Base-by-base conservation (phyloP, 129 eudicot genomes). In the Erigeron canadensis region DNA sequence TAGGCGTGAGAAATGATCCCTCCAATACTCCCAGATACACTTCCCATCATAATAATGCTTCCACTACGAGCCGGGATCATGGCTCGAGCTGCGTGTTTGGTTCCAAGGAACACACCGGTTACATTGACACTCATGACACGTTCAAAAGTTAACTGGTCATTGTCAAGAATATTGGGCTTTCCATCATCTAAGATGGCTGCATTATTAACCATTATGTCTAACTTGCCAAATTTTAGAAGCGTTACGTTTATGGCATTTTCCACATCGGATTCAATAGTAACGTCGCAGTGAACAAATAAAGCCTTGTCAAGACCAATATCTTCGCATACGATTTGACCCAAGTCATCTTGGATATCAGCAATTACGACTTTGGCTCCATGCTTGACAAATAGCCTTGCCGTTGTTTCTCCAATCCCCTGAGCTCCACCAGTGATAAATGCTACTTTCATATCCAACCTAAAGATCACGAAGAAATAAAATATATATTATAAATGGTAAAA, bases 161-260 rank as follows among this genome's bases (percentile, higher is more conserved):
- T 50, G 10, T 54, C 75, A 10, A 34, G 48, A 17, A 70, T 70
- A 10, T 17, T 70, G 47, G 34, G 37, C 34, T 50, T 38, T 51
- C 16, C 21, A 18, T 38, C 41, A 15, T 67, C 79, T 12, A 60
- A 16, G n/a, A 55, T 73, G 8, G 46, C 76, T 3, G 75, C 83
- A 22, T 79, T 79, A 58, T 79, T 79, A 70, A 43, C 12, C 79
- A 79, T 79, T 34, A 79, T 79, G 75, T 79, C 83, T 16, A 57
- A 57, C 63, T 57, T 57, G 22, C 63, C 63, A 57, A 21, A 57
- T 57, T 22, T 57, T 4, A 15, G 39, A 13, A 79, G 19, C 1
- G 79, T 46, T 40, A 74, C 12, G 65, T 79, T 63, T 18, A 79
- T 70, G 10, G 71, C 75, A 22, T 73, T 48, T 50, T 67, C 50